Conservation (phyloP, 352 stramenopile species). For the Salisapilia sapeloensis region DNA sequence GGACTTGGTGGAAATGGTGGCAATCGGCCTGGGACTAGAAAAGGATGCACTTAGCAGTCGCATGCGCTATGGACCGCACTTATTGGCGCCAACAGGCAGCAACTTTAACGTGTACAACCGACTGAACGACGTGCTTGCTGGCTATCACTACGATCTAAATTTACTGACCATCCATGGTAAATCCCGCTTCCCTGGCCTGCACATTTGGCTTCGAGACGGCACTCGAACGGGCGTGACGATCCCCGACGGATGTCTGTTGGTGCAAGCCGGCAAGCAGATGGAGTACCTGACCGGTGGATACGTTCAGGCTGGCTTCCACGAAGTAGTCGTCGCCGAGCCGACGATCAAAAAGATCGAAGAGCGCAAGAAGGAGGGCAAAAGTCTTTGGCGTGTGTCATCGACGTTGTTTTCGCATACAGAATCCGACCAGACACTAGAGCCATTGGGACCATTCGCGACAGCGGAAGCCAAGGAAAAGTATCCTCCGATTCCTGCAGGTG, state of each 20-base stretch:
- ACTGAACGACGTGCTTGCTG: slow-evolving; percentile 75
- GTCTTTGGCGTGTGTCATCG: slow-evolving; percentile 82
- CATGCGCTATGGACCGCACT: slow-evolving; percentile 77
- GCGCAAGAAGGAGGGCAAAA: slow-evolving; percentile 48
- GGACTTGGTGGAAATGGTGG: slow-evolving; percentile 78
- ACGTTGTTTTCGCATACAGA: slow-evolving; percentile 86
- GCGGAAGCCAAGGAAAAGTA: slow-evolving; percentile 46
- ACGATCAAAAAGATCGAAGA: slow-evolving; percentile 58
- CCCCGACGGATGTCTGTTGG: slow-evolving; percentile 79
- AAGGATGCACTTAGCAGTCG: slow-evolving; percentile 54
- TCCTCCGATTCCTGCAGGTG: slow-evolving; percentile 62
- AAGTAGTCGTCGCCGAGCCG: slow-evolving; percentile 74
- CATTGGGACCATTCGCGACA: slow-evolving; percentile 66
- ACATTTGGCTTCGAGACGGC: slow-evolving; percentile 82
- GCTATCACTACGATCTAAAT: slow-evolving; percentile 91
- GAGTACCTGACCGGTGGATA: slow-evolving; percentile 87
- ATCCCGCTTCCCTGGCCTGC: slow-evolving; percentile 80
- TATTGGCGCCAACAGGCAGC: slow-evolving; percentile 82
- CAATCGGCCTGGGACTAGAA: slow-evolving; percentile 70
- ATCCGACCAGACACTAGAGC: slow-evolving; percentile 76
- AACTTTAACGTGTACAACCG: slow-evolving; percentile 72
- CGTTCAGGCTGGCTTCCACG: slow-evolving; percentile 85
- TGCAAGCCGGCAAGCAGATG: slow-evolving; percentile 84
- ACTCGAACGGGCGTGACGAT: slow-evolving; percentile 76
- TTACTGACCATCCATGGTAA: slow-evolving; percentile 89